phyloP scores from a whole-genome alignment of 2,329 filamentous ascomycete species.

The Pseudogymnoascus sp. region DNA sequence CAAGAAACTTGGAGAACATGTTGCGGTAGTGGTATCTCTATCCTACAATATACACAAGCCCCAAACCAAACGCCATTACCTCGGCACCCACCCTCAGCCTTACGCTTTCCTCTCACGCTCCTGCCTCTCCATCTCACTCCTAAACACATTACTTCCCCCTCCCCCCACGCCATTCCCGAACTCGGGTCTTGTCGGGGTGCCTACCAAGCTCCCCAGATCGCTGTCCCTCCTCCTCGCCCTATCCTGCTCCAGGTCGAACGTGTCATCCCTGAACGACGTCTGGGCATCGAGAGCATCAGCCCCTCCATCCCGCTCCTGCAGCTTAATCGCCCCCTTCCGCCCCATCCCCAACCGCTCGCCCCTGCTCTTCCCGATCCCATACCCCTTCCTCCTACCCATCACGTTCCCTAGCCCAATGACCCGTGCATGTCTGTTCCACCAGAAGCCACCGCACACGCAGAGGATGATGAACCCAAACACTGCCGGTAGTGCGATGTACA shows the following conservation, averaged over 20 bases:
- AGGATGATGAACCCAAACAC: slow-evolving; percentile 23
- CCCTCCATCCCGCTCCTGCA: slow-evolving; percentile 21
- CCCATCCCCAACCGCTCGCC: slow-evolving; percentile 23
- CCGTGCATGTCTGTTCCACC: slow-evolving; percentile 22
- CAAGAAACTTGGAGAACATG: neutral
- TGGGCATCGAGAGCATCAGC: slow-evolving; percentile 20
- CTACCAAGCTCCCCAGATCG: slow-evolving; percentile 22
- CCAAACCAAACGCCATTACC: neutral
- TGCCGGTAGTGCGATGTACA: slow-evolving; percentile 26
- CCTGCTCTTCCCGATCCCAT: slow-evolving; percentile 24
- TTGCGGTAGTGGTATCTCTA: neutral
- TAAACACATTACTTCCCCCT: neutral
- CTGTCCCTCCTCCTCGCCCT: slow-evolving; percentile 15
- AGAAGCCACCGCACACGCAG: slow-evolving; percentile 20
- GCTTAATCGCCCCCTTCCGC: slow-evolving; percentile 19
- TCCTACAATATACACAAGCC: neutral
- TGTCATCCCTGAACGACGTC: slow-evolving; percentile 3
- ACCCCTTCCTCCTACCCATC: slow-evolving; percentile 25
- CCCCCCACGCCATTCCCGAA: neutral
- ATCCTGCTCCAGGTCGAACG: neutral
- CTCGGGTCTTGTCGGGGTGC: slow-evolving; percentile 15
- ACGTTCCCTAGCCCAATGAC: slow-evolving; percentile 26
- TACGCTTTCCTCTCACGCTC: neutral
- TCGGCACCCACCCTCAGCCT: neutral
- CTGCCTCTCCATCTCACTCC: slow-evolving; percentile 1